These are phyloP conservation scores for Acacia crassicarpa DNA, from an alignment of 306 rosid genomes.

Conservation along the genomic window DNA sequence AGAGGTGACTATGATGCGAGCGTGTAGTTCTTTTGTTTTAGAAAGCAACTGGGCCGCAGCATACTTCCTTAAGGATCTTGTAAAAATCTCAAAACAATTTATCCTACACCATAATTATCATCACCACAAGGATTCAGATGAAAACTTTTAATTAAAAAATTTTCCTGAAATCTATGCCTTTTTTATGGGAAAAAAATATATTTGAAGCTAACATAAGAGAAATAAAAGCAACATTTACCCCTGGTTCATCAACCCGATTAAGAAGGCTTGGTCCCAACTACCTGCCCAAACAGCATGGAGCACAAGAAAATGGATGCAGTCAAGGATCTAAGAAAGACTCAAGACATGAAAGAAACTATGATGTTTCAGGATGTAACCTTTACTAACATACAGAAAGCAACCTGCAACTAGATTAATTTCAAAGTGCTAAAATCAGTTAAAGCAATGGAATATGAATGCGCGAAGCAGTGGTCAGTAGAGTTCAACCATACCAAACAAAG, in stretches of 20 bases:
- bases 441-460: not conserved
- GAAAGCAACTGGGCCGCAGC: conserved; percentile 54
- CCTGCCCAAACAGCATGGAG: conserved; percentile 96
- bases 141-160: conserved; percentile 17
- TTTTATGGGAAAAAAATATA: not conserved
- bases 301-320: conserved; percentile 34
- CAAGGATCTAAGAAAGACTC: conserved; percentile 21
- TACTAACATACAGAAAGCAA: conserved; percentile 22
- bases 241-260: conserved; percentile 88
- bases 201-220: conserved; percentile 16
- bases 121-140: conserved; percentile 37
- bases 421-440: not conserved
- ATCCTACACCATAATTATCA: conserved; percentile 52
- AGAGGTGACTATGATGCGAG: conserved; percentile 44
- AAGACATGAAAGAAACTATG: conserved; percentile 14
- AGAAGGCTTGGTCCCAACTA: conserved; percentile 92
- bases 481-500: too few relatives aligned
- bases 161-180: too few relatives aligned
- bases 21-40: conserved; percentile 64
- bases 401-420: conserved; percentile 6
- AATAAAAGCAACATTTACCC: conserved; percentile 54
- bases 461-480: too few relatives aligned
- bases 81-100: conserved; percentile 83
- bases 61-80: conserved; percentile 51
- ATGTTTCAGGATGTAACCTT: conserved; percentile 27